Base-by-base conservation (phyloP, 2,329 filamentous ascomycete species). In the Fusarium marasasianum region DNA sequence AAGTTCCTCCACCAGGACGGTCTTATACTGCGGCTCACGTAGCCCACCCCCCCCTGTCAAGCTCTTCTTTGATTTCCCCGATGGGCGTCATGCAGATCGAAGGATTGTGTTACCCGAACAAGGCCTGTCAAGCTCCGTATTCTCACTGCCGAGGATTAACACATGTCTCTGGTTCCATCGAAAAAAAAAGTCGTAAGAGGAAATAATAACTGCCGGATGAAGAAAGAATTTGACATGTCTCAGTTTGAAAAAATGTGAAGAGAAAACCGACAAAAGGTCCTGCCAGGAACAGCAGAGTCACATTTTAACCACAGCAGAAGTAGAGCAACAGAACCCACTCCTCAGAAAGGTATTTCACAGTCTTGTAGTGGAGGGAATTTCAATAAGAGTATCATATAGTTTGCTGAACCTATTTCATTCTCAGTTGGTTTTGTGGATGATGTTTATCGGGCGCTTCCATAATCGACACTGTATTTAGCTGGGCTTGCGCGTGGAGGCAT, bases 361-460 rank as follows among this genome's bases (percentile, higher is more conserved):
- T 12, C 24, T 29, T 70, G 59, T 11, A 48, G 51, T 18, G 31
- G 53, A 38, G 43, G 8, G 59, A 70, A 70, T 70, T 70, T 70
- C 67, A 70, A 70, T 70, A 54, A 40, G 37, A 65, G 67, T 31
- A 62, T 44, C 56, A 29, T 20, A 54, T 44, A 66, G 33, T 31
- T 59, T 54, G 37, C 33, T 59, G 29, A 43, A 66, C 47, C 59
- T 20, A 24, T 70, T 70, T 41, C 26, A 55, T 69, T 65, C 26
- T 35, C 37, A 65, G 51, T 37, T 54, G 31, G 20, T 54, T 70
- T 50, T 47, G 29, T 37, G 47, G 43, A 54, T 50, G 24, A 40
- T n/a, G n/a, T 38, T 48, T 22, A 48, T 35, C 20, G 22, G 29
- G 20, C 41, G 35, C 31, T 12, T 9, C 8, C 5, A 7, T 6